phyloP scores from a whole-genome alignment of 208 protist genomes.

The Crithidia thermophila region DNA sequence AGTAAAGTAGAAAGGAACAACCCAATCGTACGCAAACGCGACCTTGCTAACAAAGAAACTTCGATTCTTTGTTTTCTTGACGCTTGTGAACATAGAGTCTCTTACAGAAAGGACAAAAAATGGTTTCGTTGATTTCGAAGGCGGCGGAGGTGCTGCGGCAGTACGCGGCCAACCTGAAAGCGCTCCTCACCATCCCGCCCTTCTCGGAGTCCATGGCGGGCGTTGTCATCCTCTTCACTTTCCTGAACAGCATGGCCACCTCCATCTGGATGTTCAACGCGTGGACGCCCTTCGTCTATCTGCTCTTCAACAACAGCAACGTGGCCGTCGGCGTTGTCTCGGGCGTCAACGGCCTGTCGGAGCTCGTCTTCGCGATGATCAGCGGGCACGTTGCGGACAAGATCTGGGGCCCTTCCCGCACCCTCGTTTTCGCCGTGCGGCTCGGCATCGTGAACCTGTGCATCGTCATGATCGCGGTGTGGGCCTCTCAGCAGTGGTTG shows the following conservation, averaged over 20 bases:
- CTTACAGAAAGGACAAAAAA: conserved; percentile 4
- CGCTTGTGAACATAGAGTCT: neutral
- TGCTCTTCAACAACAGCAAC: conserved; percentile 58
- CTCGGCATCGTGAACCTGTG: conserved; percentile 51
- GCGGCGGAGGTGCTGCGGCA: conserved; percentile 9
- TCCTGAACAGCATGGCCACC: conserved; percentile 70
- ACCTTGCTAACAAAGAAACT: too few relatives aligned
- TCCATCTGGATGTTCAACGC: conserved; percentile 82
- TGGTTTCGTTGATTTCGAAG: neutral
- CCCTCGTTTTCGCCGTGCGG: conserved; percentile 46
- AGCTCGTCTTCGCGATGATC: conserved; percentile 49
- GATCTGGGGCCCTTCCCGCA: conserved; percentile 54
- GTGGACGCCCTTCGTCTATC: conserved; percentile 70
- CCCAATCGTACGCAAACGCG: too few relatives aligned
- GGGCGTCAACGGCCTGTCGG: conserved; percentile 60
- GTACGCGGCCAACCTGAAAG: conserved; percentile 15
- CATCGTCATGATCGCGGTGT: conserved; percentile 42
- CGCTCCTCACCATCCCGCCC: conserved; percentile 31
- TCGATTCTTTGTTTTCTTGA: neutral
- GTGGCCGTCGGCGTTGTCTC: conserved; percentile 64
- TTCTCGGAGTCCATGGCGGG: conserved; percentile 55
- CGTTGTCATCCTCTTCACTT: conserved; percentile 69
- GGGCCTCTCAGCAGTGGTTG: conserved; percentile 33
- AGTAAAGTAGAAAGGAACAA: neutral
- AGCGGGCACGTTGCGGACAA: conserved; percentile 63